Evolutionary conservation across 176 grass and related monocot genomes (phyloP), one percentile per base, ranked within the genome.

Genomic region (Triticum timopheevii): DNA sequence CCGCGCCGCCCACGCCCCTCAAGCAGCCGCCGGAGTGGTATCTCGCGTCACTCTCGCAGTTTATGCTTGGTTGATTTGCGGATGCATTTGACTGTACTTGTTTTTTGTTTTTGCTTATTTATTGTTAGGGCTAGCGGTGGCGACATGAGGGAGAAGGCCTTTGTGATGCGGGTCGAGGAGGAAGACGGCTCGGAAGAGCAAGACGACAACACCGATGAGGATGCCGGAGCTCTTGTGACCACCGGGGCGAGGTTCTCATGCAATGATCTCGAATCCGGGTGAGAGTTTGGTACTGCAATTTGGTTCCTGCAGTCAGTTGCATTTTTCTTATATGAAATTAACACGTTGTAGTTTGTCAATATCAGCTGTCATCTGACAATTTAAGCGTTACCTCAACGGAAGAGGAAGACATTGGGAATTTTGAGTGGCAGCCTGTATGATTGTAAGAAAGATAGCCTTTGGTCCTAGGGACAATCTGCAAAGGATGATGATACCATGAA

Each of bases 151-250:
- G 75, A 80, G 67, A 91, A 87, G 47, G 69, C 81, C 20, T 91
- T 91, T 61, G 81, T 91, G 61, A 91, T 91, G 89, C 68, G 81
- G 27, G 81, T 91, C 28, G 89, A 87, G 3, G 89, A 91, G 6
- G 81, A 91, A 25, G 89, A 84, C 11, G 3, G 12, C 42, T 13
- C 11, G 42, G 42, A 45, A 45, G 42, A 45, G 42, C 76, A 91
- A 25, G 89, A 87, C 8, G 45, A 84, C 3, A 49, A 1, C 7
- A 31, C 47, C 16, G 35, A 69, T 50, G 76, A 45, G 45, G 76
- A 49, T 13, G 20, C 58, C 8, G 8, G 2, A 0, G 76, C 34
- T 74, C 31, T 87, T 5, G 44, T 84, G 74, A 76, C 36, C 58
- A 84, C 54, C 1, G 81, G 89, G 12, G 76, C 76, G 2, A 87